These are phyloP conservation scores for Sordariomycetes sp. DNA, from an alignment of 2,329 filamentous ascomycete genomes.

Conservation along the genomic window DNA sequence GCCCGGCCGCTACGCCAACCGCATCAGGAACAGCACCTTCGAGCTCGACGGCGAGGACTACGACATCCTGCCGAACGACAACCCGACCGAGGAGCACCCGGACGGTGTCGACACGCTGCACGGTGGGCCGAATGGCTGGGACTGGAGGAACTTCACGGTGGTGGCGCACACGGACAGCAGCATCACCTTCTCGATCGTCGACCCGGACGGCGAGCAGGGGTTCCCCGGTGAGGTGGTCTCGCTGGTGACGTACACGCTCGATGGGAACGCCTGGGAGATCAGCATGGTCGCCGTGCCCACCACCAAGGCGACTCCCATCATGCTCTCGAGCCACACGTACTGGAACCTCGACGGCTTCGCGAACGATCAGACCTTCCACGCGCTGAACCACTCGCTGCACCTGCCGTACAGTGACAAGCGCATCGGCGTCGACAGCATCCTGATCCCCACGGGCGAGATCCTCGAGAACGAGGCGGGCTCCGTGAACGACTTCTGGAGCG, in stretches of 20 bases:
- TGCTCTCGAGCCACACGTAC: conserved; percentile 66
- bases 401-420: conserved; percentile 64
- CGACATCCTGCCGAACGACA: conserved; percentile 53
- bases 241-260: conserved; percentile 63
- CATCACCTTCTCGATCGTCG: conserved; percentile 67
- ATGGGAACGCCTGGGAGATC: conserved; percentile 57
- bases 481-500: conserved; percentile 74
- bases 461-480: conserved; percentile 54
- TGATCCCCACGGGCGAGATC: conserved; percentile 69
- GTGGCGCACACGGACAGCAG: conserved; percentile 54
- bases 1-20: conserved; percentile 69
- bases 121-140: conserved; percentile 62
- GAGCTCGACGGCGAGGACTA: conserved; percentile 52
- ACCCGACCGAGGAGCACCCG: conserved; percentile 37
- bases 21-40: conserved; percentile 69
- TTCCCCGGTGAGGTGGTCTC: conserved; percentile 71
- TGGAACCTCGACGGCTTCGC: conserved; percentile 77
- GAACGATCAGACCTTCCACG: conserved; percentile 55
- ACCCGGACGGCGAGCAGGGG: conserved; percentile 62
- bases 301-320: conserved; percentile 70
- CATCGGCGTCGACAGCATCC: conserved; percentile 57
- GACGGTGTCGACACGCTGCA: conserved; percentile 55
- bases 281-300: conserved; percentile 62
- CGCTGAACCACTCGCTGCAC: conserved; percentile 62
- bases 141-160: conserved; percentile 69